These are phyloP conservation scores for Orbilia blumenaviensis DNA, from an alignment of 2,329 filamentous ascomycete species.

Conservation along the genomic window DNA sequence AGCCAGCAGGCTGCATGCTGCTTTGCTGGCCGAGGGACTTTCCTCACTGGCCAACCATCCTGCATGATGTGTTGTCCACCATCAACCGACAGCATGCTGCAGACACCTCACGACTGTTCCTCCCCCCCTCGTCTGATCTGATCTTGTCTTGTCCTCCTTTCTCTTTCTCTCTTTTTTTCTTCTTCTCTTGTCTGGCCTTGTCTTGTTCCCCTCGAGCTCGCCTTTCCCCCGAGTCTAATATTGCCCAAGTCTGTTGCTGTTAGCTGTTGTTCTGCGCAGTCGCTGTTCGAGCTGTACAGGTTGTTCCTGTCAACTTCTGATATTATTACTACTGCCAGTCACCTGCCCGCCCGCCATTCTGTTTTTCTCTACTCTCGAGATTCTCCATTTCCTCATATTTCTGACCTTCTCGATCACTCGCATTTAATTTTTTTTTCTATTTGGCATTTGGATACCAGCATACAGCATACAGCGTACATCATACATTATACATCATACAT, in stretches of 20 bases:
- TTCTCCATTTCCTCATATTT: neutral
- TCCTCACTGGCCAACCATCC: conserved; percentile 53
- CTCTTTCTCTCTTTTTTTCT: conserved; percentile 15
- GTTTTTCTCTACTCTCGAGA: conserved; percentile 3
- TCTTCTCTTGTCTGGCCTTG: neutral
- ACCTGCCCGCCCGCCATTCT: conserved; percentile 31
- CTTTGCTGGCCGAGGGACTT: conserved; percentile 54
- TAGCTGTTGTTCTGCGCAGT: neutral
- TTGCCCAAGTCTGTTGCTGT: neutral
- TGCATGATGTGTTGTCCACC: conserved; percentile 54
- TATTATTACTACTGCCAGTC: conserved; percentile 18
- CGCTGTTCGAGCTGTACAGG: neutral
- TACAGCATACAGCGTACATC: conserved; percentile 19
- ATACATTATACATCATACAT: conserved; percentile 39
- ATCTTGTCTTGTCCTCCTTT: neutral
- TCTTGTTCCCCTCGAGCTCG: conserved; percentile 3
- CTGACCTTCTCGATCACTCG: conserved; percentile 21
- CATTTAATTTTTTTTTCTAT: conserved; percentile 5
- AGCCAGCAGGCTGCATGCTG: conserved; percentile 52
- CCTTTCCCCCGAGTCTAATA: conserved; percentile 33
- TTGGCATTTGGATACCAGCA: conserved; percentile 18
- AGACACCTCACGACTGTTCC: conserved; percentile 28
- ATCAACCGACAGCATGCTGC: conserved; percentile 43
- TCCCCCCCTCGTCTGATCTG: conserved; percentile 6
- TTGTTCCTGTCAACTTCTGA: no score